Base-by-base conservation (phyloP, 306 rosid species). In the Phaseolus lunatus region DNA sequence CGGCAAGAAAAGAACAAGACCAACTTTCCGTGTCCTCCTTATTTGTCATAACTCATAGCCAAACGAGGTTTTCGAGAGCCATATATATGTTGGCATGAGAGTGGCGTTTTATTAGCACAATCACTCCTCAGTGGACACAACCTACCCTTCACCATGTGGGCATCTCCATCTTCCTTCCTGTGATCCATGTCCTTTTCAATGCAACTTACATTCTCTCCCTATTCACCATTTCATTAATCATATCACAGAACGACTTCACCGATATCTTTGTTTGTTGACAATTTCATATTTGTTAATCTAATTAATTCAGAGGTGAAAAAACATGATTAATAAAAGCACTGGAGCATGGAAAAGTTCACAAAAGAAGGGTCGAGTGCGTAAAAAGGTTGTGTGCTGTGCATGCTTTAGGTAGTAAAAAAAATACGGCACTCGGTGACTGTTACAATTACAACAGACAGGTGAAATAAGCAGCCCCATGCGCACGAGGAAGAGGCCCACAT, bases 1-100 rank as follows among this genome's bases (percentile, higher is more conserved):
- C 56, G 41, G 67, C 61, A 75, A 84, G 84, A 83, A 79, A 65
- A 76, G 59, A 83, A 47, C 47, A 73, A 24, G 53, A 81, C 8
- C 50, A 49, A 48, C 78, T 70, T 67, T 75, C 23, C 35, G 41
- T 33, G 64, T 7, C 26, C 33, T 31, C n/a, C 10, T 45, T 19
- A 0, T 39, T 53, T 44, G 80, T 80, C 59, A 80, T 52, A 12
- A 27, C 78, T 80, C 59, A 80, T 52, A 8, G 20, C 73, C 72
- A 71, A 64, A 64, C 61, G n/a, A 70, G 54, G 79, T 31, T 54
- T 72, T 53, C 3, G 82, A 75, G 5, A 72, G 22, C 43, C 63
- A 82, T 31, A 45, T 82, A 43, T 39, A 39, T 39, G 54, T 76
- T 70, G 73, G 53, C 74, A 70, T 82, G 75, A 77, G 48, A 64